phyloP scores from a whole-genome alignment of 192 early-diverging fungal species.

The Backusella morwellensis region DNA sequence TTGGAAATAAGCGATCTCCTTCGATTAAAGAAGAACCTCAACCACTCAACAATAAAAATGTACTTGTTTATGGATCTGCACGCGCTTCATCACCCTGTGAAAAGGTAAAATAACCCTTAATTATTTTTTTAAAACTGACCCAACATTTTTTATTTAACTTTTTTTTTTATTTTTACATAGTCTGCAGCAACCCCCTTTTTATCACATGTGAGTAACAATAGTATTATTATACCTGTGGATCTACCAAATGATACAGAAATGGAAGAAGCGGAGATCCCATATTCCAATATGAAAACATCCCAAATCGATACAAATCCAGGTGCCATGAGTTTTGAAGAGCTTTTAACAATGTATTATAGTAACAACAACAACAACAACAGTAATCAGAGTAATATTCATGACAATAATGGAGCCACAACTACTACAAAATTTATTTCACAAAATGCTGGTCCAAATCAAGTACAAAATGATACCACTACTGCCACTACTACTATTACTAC shows the following conservation, averaged over 20 bases:
- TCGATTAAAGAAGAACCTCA: neutral
- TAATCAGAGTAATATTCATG: neutral
- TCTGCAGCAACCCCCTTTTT: conserved; percentile 9
- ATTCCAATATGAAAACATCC: neutral
- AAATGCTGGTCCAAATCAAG: neutral
- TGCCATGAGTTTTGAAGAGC: conserved; percentile 23
- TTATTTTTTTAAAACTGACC: neutral
- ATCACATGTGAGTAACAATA: conserved; percentile 14
- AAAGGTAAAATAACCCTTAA: neutral
- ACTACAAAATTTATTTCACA: neutral
- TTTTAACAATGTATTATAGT: conserved; percentile 21
- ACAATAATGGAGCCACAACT: neutral
- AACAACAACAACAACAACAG: neutral
- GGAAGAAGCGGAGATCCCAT: neutral
- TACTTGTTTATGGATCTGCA: conserved; percentile 23
- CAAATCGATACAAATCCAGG: conserved; percentile 8
- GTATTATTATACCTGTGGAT: conserved; percentile 19
- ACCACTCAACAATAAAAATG: conserved; percentile 7
- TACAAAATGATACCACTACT: neutral
- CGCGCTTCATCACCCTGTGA: conserved; percentile 19
- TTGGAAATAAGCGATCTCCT: conserved; percentile 1
- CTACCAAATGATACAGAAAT: conserved; percentile 8
- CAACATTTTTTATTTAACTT: conserved; percentile 9
- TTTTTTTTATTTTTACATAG: neutral
- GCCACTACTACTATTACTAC: neutral